Conservation (phyloP, 768 basidiomycete genomes). For the Cubamyces sp. region DNA sequence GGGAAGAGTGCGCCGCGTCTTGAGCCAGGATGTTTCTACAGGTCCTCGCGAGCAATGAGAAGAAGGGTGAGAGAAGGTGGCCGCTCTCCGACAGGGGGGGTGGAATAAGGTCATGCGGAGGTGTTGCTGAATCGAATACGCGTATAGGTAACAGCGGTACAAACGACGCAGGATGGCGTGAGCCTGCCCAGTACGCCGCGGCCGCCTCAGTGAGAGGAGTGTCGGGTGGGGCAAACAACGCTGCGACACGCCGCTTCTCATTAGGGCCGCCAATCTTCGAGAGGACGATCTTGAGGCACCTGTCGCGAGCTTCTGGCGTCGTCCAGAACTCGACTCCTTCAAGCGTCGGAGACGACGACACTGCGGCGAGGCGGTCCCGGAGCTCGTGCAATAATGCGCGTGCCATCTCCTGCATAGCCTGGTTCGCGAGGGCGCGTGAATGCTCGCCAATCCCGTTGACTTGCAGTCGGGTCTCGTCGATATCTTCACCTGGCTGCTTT, state of each 20-base stretch:
- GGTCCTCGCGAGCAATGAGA: constrained; percentile 50
- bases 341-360: background rate
- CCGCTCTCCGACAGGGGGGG: constrained; percentile 2
- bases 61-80: constrained; percentile 42
- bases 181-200: constrained; percentile 61
- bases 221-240: constrained; percentile 50
- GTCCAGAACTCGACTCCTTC: constrained; percentile 71
- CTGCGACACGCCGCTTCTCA: constrained; percentile 66
- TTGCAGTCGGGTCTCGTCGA: constrained; percentile 3
- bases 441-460: constrained; percentile 48
- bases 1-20: constrained; percentile 35
- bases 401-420: constrained; percentile 76
- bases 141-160: constrained; percentile 63
- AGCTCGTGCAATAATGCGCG: constrained; percentile 67
- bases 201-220: constrained; percentile 37
- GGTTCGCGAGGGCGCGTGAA: constrained; percentile 70
- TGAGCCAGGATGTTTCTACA: constrained; percentile 59
- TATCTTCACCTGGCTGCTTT: background rate
- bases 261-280: constrained; percentile 75
- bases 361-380: constrained; percentile 45
- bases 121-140: constrained; percentile 45
- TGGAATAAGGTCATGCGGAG: constrained; percentile 11
- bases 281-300: constrained; percentile 72
- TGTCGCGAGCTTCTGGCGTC: constrained; percentile 72
- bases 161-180: constrained; percentile 57